Percentiles rank a stretch among this genome's conserved stretches.
phyloP scores from a whole-genome alignment of 1,139 yeast genomes.

The Geotrichum fermentans region DNA sequence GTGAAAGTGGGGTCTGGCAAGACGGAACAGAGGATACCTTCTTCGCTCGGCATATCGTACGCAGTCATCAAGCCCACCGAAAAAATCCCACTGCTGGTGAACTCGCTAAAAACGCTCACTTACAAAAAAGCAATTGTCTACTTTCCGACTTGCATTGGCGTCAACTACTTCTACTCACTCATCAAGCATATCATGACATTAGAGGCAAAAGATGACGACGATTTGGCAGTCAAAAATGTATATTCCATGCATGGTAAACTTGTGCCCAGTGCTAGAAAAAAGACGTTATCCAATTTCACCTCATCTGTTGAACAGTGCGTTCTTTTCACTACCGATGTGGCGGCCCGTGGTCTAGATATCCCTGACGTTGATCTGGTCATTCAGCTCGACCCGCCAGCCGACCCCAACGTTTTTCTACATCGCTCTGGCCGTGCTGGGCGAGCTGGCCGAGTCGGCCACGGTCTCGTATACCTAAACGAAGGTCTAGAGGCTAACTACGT shows the following conservation, averaged over 20 bases:
- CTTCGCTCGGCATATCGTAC: slow-evolving; percentile 60
- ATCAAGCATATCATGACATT: slow-evolving; percentile 41
- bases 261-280: slow-evolving; percentile 66
- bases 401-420: slow-evolving; percentile 80
- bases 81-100: slow-evolving; percentile 56
- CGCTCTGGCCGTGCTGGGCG: slow-evolving; percentile 93
- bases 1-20: slow-evolving; percentile 46
- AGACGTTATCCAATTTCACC: slow-evolving; percentile 59
- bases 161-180: slow-evolving; percentile 65
- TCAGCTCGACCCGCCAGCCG: slow-evolving; percentile 88
- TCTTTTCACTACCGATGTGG: slow-evolving; percentile 52
- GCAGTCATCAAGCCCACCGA: slow-evolving; percentile 54
- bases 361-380: slow-evolving; percentile 87
- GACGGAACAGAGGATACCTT: slow-evolving; percentile 48
- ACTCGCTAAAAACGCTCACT: slow-evolving; percentile 47
- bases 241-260: slow-evolving; percentile 72
- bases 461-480: slow-evolving; percentile 62
- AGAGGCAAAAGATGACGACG: slow-evolving; percentile 26
- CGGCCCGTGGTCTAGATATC: slow-evolving; percentile 90
- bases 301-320: slow-evolving; percentile 50
- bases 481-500: slow-evolving; percentile 80
- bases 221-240: slow-evolving; percentile 4
- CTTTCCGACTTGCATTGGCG: slow-evolving; percentile 84
- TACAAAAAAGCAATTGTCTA: slow-evolving; percentile 79
- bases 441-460: slow-evolving; percentile 78